Conservation (phyloP, 441 rosid genomes). For the Populus hybrid region DNA sequence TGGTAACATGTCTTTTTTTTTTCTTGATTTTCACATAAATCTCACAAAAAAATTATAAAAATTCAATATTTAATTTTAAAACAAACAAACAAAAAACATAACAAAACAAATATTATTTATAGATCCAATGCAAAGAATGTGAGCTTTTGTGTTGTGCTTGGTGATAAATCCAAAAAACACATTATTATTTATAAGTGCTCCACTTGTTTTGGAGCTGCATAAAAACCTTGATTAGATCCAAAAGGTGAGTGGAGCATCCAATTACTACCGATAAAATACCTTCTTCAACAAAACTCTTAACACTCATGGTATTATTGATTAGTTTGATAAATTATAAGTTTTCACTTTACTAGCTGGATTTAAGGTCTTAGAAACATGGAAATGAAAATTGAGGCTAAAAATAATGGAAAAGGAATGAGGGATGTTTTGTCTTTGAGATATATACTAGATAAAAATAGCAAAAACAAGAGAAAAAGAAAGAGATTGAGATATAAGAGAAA, state of each 20-base stretch:
- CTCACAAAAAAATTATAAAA: too few relatives aligned
- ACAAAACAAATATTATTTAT: too few relatives aligned
- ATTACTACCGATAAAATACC: constrained; percentile 71
- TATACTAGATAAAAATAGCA: constrained; percentile 10
- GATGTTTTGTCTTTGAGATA: constrained; percentile 61
- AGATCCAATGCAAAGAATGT: too few relatives aligned
- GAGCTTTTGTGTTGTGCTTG: too few relatives aligned
- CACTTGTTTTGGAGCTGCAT: constrained; percentile 76
- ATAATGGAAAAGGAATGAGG: constrained; percentile 67
- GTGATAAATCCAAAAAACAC: too few relatives aligned
- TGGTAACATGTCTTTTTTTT: too few relatives aligned
- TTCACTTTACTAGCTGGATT: constrained; percentile 22
- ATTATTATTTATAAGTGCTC: too few relatives aligned
- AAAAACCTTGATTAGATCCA: constrained; percentile 77
- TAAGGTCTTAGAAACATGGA: constrained; percentile 55
- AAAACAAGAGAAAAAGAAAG: neutral
- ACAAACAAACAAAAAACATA: too few relatives aligned
- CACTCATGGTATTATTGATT: neutral
- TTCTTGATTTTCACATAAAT: too few relatives aligned
- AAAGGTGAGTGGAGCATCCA: constrained; percentile 80
- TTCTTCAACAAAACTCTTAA: constrained; percentile 54
- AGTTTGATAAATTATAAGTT: neutral
- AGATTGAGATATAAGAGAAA: too few relatives aligned
- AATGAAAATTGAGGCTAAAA: constrained; percentile 54
- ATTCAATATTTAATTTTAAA: too few relatives aligned